Evolutionary conservation across 2,329 filamentous ascomycete genomes (phyloP).

Genomic region (Paramyrothecium sp.): DNA sequence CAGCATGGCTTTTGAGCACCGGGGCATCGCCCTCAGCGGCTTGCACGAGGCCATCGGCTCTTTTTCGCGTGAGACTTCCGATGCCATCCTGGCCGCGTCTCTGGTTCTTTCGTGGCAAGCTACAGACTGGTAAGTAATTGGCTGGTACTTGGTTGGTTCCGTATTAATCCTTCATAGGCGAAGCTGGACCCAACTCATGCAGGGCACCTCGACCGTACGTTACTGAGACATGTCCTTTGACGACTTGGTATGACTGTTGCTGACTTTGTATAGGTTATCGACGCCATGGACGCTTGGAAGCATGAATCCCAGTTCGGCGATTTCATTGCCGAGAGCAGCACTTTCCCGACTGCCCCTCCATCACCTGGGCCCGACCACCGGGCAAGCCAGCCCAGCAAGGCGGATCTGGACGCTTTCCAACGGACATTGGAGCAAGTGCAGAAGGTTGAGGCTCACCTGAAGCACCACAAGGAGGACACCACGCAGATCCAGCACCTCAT

Average conservation of each 20-base stretch:
- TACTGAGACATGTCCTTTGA: not conserved
- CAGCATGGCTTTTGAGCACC: conserved; percentile 87
- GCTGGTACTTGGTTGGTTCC: not conserved
- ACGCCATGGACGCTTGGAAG: conserved; percentile 89
- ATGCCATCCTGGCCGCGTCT: conserved; percentile 88
- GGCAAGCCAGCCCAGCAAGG: conserved; percentile 62
- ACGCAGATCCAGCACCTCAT: conserved; percentile 68
- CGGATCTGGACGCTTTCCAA: conserved; percentile 68
- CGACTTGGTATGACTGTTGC: conserved; percentile 1
- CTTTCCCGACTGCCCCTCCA: conserved; percentile 64
- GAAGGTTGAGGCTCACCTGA: conserved; percentile 66
- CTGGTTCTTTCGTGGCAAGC: conserved; percentile 94
- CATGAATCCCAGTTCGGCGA: conserved; percentile 84
- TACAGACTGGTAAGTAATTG: conserved; percentile 78
- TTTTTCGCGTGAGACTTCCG: conserved; percentile 84
- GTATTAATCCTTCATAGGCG: conserved; percentile 56
- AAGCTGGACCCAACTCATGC: conserved; percentile 89
- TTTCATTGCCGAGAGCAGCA: conserved; percentile 78
- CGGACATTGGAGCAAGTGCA: conserved; percentile 65
- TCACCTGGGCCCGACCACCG: conserved; percentile 62
- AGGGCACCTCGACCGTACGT: conserved; percentile 83
- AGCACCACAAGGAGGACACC: conserved; percentile 67
- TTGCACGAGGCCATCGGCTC: conserved; percentile 82
- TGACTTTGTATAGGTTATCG: conserved; percentile 63
- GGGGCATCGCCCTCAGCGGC: conserved; percentile 80